Conservation (phyloP, 192 early-diverging fungal species). For the Podila verticillata region DNA sequence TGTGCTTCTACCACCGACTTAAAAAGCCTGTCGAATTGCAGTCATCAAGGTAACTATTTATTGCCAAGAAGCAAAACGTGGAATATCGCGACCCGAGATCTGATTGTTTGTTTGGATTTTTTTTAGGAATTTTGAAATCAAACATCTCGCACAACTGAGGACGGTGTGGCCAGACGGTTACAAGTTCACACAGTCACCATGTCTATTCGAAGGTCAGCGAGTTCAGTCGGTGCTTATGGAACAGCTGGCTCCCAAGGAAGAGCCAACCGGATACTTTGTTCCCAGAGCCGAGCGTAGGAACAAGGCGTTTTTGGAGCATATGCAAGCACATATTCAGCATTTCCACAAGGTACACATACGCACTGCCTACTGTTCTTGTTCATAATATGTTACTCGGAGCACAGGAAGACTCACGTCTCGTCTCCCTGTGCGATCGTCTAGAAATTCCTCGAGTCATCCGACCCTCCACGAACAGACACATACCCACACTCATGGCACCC, state of each 20-base stretch:
- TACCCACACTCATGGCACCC: slow-evolving; percentile 37
- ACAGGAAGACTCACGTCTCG: not conserved
- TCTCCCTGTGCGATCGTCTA: not conserved
- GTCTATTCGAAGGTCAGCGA: slow-evolving; percentile 24
- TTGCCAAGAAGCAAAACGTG: too few relatives aligned
- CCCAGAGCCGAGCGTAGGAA: slow-evolving; percentile 18
- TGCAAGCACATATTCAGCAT: not conserved
- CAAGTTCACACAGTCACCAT: slow-evolving; percentile 16
- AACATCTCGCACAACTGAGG: slow-evolving; percentile 43
- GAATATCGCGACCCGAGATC: too few relatives aligned
- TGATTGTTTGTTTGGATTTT: not conserved
- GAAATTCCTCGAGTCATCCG: slow-evolving; percentile 30
- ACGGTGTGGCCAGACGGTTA: slow-evolving; percentile 40
- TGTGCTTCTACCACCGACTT: slow-evolving; percentile 34
- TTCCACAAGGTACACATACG: not conserved
- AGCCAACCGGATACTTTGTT: slow-evolving; percentile 5
- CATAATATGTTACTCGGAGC: too few relatives aligned
- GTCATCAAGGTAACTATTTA: slow-evolving; percentile 17
- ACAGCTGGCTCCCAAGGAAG: slow-evolving; percentile 13
- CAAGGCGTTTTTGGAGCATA: slow-evolving; percentile 1
- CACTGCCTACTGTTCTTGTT: not conserved
- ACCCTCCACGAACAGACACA: slow-evolving; percentile 24
- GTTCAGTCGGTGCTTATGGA: slow-evolving; percentile 37
- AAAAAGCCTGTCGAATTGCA: slow-evolving; percentile 38
- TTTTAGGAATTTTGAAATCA: slow-evolving; percentile 45